Base-by-base conservation (phyloP, 345 rosid species). In the Sisymbrium altissimum region DNA sequence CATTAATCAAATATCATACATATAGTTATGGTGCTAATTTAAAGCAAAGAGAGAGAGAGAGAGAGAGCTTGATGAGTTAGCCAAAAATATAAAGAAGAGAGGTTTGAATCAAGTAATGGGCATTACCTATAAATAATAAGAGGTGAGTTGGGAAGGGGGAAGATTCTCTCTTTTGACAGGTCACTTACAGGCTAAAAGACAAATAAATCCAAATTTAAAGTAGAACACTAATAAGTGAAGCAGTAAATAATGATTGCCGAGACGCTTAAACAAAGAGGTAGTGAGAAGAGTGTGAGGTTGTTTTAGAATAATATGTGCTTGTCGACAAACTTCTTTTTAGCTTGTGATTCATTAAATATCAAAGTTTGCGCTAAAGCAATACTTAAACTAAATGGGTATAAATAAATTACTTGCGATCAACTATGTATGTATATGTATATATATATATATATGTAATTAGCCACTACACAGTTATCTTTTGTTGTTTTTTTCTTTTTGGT, bases 111-210 rank as follows among this genome's bases (percentile, higher is more conserved):
- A 54, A 69, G 70, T 76, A 69, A 62, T 76, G 75, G 75, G 65
- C 75, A 69, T 54, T 70, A 35, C 66, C 19, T 76, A 69, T 76
- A 69, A 63, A 76, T 76, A 76, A 54, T 68, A 53, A 40, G 68
- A 52, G 30, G 65, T 75, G 79, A 52, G 79, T 75, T 75, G 74
- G 70, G 65, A 53, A 25, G 64, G n/a, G 44, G 59, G 63, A 70
- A 76, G 43, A 69, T 69, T 76, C 79, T 69, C 70, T 70, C 79
- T 38, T 62, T 70, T 69, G 79, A 76, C 79, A 76, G 79, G 70
- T 76, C 79, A 76, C 75, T 44, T 54, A 63, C 79, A 76, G 75
- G 60, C 79, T 76, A 76, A 76, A 76, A 70, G 79, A 76, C 79
- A 76, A 76, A 63, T 70, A 46, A 19, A 14, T 70, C 80, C 75